Conservation (phyloP, 805 yeast genomes). For the Jamesozyma jinghongensis region DNA sequence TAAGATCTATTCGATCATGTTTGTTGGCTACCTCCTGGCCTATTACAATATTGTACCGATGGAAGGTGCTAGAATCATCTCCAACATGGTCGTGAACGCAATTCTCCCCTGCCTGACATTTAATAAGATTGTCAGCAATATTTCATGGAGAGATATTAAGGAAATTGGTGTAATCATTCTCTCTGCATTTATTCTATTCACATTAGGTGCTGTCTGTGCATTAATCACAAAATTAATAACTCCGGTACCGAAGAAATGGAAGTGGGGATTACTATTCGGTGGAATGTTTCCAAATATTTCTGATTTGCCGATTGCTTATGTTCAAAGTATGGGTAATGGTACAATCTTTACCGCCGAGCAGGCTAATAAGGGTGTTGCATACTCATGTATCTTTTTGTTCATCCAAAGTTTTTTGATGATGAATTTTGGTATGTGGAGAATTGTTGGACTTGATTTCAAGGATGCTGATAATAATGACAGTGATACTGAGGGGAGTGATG, state of each 20-base stretch:
- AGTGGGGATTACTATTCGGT: conserved; percentile 64
- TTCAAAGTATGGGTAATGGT: conserved; percentile 61
- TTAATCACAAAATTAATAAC: conserved; percentile 37
- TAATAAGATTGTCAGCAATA: conserved; percentile 57
- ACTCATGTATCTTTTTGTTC: conserved; percentile 63
- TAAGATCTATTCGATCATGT: conserved; percentile 67
- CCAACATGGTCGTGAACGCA: conserved; percentile 58
- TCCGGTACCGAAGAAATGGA: conserved; percentile 63
- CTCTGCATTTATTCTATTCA: conserved; percentile 37
- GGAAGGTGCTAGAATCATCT: conserved; percentile 58
- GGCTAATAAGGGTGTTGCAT: conserved; percentile 68
- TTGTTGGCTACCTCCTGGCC: conserved; percentile 57
- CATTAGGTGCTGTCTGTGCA: conserved; percentile 38
- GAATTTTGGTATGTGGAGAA: conserved; percentile 64
- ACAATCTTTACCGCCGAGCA: conserved; percentile 44
- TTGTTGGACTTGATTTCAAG: conserved; percentile 64
- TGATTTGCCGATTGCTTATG: conserved; percentile 79
- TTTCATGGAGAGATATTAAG: conserved; percentile 60
- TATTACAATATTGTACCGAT: conserved; percentile 54
- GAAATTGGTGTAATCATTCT: conserved; percentile 57
- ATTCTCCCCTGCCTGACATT: conserved; percentile 71
- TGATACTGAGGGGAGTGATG: not conserved
- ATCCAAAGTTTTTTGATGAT: conserved; percentile 59
- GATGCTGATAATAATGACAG: conserved; percentile 14
- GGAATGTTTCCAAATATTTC: conserved; percentile 73